Conservation (phyloP, 306 rosid genomes). For the Prunus mira region DNA sequence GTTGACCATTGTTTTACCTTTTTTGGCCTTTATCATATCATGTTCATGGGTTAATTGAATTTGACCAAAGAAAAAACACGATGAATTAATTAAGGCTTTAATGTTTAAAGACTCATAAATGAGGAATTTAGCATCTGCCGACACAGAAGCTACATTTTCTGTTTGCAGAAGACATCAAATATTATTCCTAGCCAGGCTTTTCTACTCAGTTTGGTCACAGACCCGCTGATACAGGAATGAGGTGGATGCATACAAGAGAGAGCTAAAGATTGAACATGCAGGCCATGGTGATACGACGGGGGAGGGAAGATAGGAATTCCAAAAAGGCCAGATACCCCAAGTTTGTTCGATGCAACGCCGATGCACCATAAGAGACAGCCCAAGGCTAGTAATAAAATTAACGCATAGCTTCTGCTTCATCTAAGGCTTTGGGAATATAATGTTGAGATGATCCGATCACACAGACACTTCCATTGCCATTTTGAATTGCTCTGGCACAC, state of each 20-base stretch:
- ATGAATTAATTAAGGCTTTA: too few relatives aligned
- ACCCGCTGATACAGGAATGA: not conserved
- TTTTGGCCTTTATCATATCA: too few relatives aligned
- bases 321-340: not conserved
- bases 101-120: too few relatives aligned
- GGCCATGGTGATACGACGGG: not conserved
- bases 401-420: not conserved
- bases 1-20: too few relatives aligned
- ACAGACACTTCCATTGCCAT: constrained; percentile 37
- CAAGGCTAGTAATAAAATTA: not conserved
- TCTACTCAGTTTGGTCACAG: not conserved
- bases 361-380: not conserved
- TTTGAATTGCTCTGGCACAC: constrained; percentile 74
- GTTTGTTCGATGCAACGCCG: not conserved
- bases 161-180: too few relatives aligned
- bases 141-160: too few relatives aligned
- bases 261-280: not conserved
- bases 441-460: constrained; percentile 24
- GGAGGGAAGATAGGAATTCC: not conserved
- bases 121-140: too few relatives aligned
- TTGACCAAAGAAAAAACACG: too few relatives aligned
- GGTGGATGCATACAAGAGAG: not conserved
- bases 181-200: not conserved
- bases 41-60: too few relatives aligned
- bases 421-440: constrained; percentile 1